Evolutionary conservation across 2,329 filamentous ascomycete species (phyloP).

Genomic region (Trichoderma hamatum): DNA sequence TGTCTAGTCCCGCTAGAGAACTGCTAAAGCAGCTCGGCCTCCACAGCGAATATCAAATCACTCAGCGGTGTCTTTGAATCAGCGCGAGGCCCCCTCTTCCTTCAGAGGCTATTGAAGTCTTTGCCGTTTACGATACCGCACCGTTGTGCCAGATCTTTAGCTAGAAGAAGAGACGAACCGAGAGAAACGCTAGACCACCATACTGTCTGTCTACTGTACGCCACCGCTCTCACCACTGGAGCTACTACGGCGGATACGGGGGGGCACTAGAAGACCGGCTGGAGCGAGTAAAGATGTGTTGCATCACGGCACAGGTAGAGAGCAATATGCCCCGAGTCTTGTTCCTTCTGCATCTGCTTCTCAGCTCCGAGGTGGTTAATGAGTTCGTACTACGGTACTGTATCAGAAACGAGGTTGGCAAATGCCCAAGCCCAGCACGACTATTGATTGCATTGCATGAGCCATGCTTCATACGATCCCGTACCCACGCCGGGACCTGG

Average conservation of each 20-base stretch:
- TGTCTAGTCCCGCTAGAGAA: neutral
- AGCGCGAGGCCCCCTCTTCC: neutral
- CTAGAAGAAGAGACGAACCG: neutral
- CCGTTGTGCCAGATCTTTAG: slow-evolving; percentile 18
- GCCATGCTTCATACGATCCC: neutral
- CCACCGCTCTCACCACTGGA: neutral
- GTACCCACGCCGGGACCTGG: neutral
- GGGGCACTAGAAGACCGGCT: neutral
- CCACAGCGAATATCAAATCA: slow-evolving; percentile 5
- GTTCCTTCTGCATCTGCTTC: neutral
- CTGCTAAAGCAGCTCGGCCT: neutral
- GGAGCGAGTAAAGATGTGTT: neutral
- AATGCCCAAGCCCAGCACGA: neutral
- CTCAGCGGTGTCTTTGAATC: slow-evolving; percentile 4
- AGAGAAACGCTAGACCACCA: neutral
- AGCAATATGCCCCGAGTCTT: neutral
- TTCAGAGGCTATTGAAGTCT: slow-evolving; percentile 13
- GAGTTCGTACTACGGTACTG: neutral
- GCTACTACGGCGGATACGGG: neutral
- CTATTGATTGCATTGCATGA: neutral
- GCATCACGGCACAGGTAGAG: neutral
- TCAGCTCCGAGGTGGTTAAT: neutral
- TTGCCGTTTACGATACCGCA: slow-evolving; percentile 25
- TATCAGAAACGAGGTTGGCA: neutral
- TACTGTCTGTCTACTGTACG: neutral